Percentiles rank a stretch among this genome's conserved stretches.
phyloP scores from a whole-genome alignment of 2,329 filamentous ascomycete species.

The Diaporthe amygdali region DNA sequence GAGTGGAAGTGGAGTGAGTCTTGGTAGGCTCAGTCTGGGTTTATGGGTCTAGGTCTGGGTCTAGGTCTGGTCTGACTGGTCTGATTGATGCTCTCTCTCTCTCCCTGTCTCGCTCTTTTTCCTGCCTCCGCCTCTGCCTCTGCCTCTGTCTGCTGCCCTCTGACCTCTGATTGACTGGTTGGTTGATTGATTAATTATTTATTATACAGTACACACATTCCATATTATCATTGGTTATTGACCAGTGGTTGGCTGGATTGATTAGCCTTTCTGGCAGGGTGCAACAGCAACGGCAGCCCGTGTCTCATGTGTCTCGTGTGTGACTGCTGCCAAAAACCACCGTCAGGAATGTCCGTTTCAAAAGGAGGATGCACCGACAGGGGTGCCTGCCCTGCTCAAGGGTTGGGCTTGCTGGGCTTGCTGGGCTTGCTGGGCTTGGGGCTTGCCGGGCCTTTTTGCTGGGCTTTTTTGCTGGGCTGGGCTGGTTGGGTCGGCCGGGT shows the following conservation, averaged over 20 bases:
- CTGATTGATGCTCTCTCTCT: too few relatives aligned
- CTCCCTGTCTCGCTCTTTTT: too few relatives aligned
- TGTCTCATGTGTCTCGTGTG: conserved; percentile 13
- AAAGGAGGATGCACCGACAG: conserved; percentile 2
- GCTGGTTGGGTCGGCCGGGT: background rate
- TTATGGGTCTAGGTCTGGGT: too few relatives aligned
- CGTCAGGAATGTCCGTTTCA: conserved; percentile 18
- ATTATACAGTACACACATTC: too few relatives aligned
- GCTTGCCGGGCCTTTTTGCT: too few relatives aligned
- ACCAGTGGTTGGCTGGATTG: background rate
- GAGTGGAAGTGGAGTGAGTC: background rate
- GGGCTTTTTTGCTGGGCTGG: too few relatives aligned
- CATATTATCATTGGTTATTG: background rate
- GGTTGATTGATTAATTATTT: background rate
- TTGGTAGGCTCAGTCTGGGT: background rate
- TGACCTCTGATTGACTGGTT: background rate
- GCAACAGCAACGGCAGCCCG: background rate
- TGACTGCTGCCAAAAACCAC: background rate
- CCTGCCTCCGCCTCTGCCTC: too few relatives aligned
- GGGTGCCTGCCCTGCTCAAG: background rate
- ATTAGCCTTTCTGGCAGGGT: background rate
- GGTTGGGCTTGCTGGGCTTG: too few relatives aligned
- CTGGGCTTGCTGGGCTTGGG: too few relatives aligned
- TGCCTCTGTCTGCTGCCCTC: too few relatives aligned
- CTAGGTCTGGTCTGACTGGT: background rate